Base-by-base conservation (phyloP, 116 monocot species). In the Zostera marina region DNA sequence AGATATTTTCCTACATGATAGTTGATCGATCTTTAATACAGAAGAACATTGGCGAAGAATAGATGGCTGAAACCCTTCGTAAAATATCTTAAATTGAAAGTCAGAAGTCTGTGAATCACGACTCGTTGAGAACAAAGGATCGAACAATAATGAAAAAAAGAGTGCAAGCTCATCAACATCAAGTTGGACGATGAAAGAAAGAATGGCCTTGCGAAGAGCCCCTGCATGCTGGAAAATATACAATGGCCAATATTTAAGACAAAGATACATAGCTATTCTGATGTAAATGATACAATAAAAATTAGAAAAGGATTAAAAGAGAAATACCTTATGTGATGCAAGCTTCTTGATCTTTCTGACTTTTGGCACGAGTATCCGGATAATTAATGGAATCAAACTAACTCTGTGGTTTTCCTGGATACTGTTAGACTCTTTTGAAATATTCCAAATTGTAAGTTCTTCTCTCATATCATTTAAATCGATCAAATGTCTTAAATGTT, bases 341-440 rank as follows among this genome's bases (percentile, higher is more conserved):
- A 85, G 76, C 52, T 72, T 59, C 55, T 85, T 96, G 15, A 74
- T 61, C 42, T 85, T 88, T 72, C 78, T 79, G 41, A 96, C 70
- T 85, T 89, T 96, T 13, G 96, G 85, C 49, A 80, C 71, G 22
- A 96, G 55, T 11, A 96, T 54, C 19, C 80, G 73, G 41, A 96
- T 74, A 47, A 89, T 52, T 53, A 96, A 38, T 71, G 89, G 89
- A 62, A 96, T 74, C 54, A 89, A 66, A 70, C 60, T 21, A 45
- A 47, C 61, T 74, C 89, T 85, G 44, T 89, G 89, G 1, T 59
- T 64, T 70, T 82, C 78, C 54, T 70, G 61, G 64, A 96, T 83
- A 47, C 52, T 63, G 12, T 60, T 40, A 2, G 82, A 88, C 6
- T 96, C 89, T 73, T 72, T 70, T 38, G 96, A 82, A 66, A 89